Evolutionary conservation across 2,329 filamentous ascomycete species (phyloP).

Genomic region (Apiospora phragmitis): DNA sequence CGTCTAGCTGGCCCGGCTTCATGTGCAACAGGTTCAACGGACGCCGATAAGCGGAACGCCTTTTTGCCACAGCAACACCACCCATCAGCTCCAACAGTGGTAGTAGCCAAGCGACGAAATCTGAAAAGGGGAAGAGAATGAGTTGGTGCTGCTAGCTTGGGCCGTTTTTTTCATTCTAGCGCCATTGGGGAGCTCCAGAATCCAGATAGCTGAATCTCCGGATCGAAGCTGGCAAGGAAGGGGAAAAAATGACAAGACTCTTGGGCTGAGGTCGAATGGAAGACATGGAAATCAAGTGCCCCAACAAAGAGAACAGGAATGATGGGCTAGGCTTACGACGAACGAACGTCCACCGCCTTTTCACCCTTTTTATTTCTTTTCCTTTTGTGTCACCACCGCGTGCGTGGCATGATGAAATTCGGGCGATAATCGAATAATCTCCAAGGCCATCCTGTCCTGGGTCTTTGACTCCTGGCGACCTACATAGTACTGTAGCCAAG

Average conservation of each 20-base stretch:
- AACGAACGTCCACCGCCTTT: constrained; percentile 1
- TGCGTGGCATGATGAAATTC: not conserved
- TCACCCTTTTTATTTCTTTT: constrained; percentile 1
- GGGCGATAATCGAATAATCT: not conserved
- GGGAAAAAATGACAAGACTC: not conserved
- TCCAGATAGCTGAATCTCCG: not conserved
- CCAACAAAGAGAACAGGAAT: constrained; percentile 1
- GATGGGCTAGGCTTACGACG: not conserved
- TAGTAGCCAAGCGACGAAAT: not conserved
- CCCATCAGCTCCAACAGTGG: not conserved
- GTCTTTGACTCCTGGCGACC: not conserved
- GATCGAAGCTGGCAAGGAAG: not conserved
- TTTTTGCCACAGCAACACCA: not conserved
- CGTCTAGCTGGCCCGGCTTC: not conserved
- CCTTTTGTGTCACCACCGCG: not conserved
- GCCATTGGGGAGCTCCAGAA: not conserved
- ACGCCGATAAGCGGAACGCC: not conserved
- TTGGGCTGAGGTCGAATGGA: not conserved
- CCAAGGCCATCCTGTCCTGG: not conserved
- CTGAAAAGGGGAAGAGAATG: not conserved
- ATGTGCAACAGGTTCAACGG: not conserved
- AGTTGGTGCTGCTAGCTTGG: not conserved
- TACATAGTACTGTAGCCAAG: not conserved
- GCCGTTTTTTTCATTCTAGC: not conserved
- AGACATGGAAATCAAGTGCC: not conserved